Evolutionary conservation across 2,329 filamentous ascomycete genomes (phyloP).

Genomic region (Fusarium sp.): DNA sequence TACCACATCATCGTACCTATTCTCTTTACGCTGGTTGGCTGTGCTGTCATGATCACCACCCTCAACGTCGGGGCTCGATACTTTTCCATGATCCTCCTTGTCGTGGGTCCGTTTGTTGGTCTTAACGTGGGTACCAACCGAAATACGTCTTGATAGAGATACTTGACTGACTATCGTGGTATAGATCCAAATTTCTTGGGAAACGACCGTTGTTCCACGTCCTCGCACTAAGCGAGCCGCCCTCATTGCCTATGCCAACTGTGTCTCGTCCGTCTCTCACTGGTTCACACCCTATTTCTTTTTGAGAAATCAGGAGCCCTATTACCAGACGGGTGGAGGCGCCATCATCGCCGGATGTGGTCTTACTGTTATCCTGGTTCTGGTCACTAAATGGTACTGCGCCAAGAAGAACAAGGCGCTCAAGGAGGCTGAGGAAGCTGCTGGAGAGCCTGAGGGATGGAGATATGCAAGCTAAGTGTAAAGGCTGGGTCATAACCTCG

Average conservation of each 20-base stretch:
- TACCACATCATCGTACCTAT: slow-evolving; percentile 53
- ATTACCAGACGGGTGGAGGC: slow-evolving; percentile 45
- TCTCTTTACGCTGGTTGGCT: slow-evolving; percentile 48
- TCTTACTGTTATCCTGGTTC: slow-evolving; percentile 28
- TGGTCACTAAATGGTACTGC: slow-evolving; percentile 37
- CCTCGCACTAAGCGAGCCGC: slow-evolving; percentile 53
- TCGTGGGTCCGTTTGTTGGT: slow-evolving; percentile 50
- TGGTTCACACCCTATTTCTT: slow-evolving; percentile 55
- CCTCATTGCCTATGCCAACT: slow-evolving; percentile 54
- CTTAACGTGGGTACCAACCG: slow-evolving; percentile 44
- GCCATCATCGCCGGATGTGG: slow-evolving; percentile 42
- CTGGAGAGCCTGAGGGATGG: slow-evolving; percentile 27
- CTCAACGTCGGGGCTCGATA: slow-evolving; percentile 53
- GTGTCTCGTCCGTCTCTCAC: slow-evolving; percentile 50
- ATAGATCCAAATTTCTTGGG: slow-evolving; percentile 50
- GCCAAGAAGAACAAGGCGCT: slow-evolving; percentile 41
- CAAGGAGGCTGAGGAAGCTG: slow-evolving; percentile 27
- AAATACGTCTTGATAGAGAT: accelerated
- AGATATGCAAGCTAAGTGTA: slow-evolving; percentile 16
- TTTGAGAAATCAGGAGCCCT: slow-evolving; percentile 43
- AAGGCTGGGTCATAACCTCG: not conserved
- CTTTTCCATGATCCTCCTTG: slow-evolving; percentile 52
- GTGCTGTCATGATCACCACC: slow-evolving; percentile 54
- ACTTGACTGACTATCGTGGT: accelerated
- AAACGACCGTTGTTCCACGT: slow-evolving; percentile 52